Evolutionary conservation across 768 basidiomycete genomes (phyloP).

Genomic region (Trametes cubensis): DNA sequence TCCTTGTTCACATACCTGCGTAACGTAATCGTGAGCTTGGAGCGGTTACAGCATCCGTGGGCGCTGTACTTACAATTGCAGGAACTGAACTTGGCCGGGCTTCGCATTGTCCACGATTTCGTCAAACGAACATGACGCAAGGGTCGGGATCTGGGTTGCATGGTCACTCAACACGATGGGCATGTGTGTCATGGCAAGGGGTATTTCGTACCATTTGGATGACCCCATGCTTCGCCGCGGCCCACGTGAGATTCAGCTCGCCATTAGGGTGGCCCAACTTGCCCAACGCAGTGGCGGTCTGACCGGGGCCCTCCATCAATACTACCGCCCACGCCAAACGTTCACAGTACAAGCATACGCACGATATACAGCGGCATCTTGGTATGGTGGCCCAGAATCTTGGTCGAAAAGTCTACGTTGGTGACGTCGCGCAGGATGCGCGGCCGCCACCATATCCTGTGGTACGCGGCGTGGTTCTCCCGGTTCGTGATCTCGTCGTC

Average conservation of each 20-base stretch:
- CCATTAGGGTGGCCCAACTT: constrained; percentile 97
- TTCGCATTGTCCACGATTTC: constrained; percentile 88
- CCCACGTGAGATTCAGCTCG: constrained; percentile 87
- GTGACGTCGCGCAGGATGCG: constrained; percentile 74
- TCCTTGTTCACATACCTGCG: constrained; percentile 51
- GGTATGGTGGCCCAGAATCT: constrained; percentile 75
- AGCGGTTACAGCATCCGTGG: not conserved
- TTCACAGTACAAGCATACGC: constrained; percentile 1
- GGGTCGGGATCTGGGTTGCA: constrained; percentile 77
- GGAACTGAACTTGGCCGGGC: constrained; percentile 79
- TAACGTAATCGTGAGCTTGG: not conserved
- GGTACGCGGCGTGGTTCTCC: constrained; percentile 91
- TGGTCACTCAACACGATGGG: not conserved
- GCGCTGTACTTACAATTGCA: constrained; percentile 66
- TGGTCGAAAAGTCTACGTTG: constrained; percentile 81
- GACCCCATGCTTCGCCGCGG: constrained; percentile 76
- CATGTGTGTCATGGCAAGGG: not conserved
- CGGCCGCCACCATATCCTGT: constrained; percentile 46
- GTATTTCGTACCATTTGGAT: constrained; percentile 64
- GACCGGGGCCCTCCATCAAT: not conserved
- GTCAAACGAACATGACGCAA: constrained; percentile 95
- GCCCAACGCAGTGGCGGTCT: constrained; percentile 83
- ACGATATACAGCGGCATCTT: constrained; percentile 72
- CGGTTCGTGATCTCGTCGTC: constrained; percentile 91
- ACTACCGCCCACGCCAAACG: not conserved